Base-by-base conservation (phyloP, 306 rosid species). In the Dicorynia guianensis region DNA sequence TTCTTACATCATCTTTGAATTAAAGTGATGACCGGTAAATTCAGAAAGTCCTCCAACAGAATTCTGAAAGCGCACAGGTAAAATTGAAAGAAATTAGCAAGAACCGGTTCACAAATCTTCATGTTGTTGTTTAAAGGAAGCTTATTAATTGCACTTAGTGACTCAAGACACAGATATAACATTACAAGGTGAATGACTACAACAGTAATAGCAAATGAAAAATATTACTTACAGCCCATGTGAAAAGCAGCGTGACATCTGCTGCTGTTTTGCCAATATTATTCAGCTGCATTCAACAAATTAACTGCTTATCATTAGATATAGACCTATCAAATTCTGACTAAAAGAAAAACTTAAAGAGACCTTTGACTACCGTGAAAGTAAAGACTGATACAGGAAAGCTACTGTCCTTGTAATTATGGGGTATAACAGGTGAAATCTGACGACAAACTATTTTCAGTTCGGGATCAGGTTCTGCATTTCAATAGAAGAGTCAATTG, bases 361-460 rank as follows among this genome's bases (percentile, higher is more conserved):
- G 78, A 76, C 34, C 49, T 59, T 49, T 66, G 76, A 85, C 52
- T 84, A 91, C 98, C 87, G 91, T 86, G 86, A 79, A 94, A 71
- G 96, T 90, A 76, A 94, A 94, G 75, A 90, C 96, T 33, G 97
- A 80, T 54, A 80, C 97, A 75, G 98, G 98, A 74, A 82, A 88
- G 86, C 98, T 94, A 82, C 98, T 94, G 81, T 94, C 98, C 93
- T 84, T 86, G 84, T 94, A 94, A 81, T 91, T 94, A 79, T 94
- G 95, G 49, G 98, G 98, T 60, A 94, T 88, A 79, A 94, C 20
- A 43, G 98, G 98, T 66, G 97, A 94, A 80, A 94, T 87, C 86
- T 94, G 98, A 76, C 95, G 96, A 85, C 96, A 90, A 65, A 90
- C 94, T 55, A 94, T 90, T 86, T 61, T 85, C 39, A 94, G 81